Evolutionary conservation across 352 stramenopile genomes (phyloP).

Genomic region (Phytopythium aichiense): DNA sequence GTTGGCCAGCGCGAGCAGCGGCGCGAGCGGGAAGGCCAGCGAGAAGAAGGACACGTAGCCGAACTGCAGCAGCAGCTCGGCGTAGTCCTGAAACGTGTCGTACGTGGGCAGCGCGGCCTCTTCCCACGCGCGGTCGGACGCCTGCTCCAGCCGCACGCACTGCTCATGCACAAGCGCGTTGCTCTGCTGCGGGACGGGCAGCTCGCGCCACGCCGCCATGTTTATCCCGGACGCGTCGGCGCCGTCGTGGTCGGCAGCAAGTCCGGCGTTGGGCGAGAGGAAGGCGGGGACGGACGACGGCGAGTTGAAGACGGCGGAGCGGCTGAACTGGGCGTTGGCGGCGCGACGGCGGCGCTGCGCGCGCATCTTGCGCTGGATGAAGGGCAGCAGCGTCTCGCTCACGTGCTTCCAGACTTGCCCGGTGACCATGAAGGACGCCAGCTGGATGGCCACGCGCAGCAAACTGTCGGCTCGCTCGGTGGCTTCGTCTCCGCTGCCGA

Average conservation of each 20-base stretch:
- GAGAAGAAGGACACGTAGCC: slow-evolving; percentile 96
- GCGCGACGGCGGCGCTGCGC: slow-evolving; percentile 45
- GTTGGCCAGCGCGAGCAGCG: slow-evolving; percentile 91
- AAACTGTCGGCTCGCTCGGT: slow-evolving; percentile 38
- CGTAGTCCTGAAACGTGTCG: slow-evolving; percentile 95
- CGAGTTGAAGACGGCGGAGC: slow-evolving; percentile 57
- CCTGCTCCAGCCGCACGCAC: slow-evolving; percentile 76
- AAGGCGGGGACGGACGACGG: slow-evolving; percentile 12
- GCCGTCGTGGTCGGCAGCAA: not conserved
- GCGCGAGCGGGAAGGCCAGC: slow-evolving; percentile 92
- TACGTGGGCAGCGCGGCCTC: slow-evolving; percentile 89
- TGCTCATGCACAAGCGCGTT: slow-evolving; percentile 74
- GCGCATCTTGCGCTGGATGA: slow-evolving; percentile 43
- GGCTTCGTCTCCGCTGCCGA: not conserved
- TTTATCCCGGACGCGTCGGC: slow-evolving; percentile 16
- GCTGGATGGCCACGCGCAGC: slow-evolving; percentile 88
- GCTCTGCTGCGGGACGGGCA: slow-evolving; percentile 11
- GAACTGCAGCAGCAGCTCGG: slow-evolving; percentile 93
- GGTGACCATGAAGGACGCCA: slow-evolving; percentile 93
- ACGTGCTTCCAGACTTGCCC: slow-evolving; percentile 93
- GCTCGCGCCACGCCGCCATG: slow-evolving; percentile 4
- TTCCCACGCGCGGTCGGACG: slow-evolving; percentile 83
- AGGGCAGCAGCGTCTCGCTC: slow-evolving; percentile 88
- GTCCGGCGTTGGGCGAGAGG: not conserved
- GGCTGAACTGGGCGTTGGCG: slow-evolving; percentile 58